phyloP scores from a whole-genome alignment of 202 grass and related monocot genomes.

The Setaria viridis region DNA sequence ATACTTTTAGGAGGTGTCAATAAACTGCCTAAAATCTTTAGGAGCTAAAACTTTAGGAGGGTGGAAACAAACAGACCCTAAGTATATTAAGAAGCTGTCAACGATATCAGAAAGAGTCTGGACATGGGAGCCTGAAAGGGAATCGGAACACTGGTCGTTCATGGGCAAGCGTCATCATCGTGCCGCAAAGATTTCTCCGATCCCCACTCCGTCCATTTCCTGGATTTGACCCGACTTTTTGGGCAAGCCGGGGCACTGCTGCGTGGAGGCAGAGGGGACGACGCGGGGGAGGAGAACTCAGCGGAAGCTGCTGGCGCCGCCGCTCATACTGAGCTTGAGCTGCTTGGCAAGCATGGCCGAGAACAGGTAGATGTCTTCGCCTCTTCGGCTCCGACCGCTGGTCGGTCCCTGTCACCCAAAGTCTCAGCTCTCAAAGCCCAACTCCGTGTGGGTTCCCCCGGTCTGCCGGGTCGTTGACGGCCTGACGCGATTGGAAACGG shows the following conservation, averaged over 20 bases:
- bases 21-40: too few relatives aligned
- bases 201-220: constrained; percentile 29
- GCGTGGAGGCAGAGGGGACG: constrained; percentile 26
- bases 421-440: neutral
- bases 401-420: constrained; percentile 17
- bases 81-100: neutral
- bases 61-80: too few relatives aligned
- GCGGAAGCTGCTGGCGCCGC: neutral
- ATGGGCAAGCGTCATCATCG: constrained; percentile 24
- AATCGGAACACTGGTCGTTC: neutral
- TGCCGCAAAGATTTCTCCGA: constrained; percentile 6
- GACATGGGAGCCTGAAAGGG: neutral
- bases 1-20: too few relatives aligned
- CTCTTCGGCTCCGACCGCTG: neutral
- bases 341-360: neutral
- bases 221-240: constrained; percentile 54
- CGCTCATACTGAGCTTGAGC: constrained; percentile 1
- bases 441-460: constrained; percentile 49
- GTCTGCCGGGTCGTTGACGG: constrained; percentile 11
- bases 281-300: neutral
- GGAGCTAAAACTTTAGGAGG: too few relatives aligned
- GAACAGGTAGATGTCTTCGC: neutral
- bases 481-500: constrained; percentile 1
- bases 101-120: neutral
- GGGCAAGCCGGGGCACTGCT: neutral